phyloP scores from a whole-genome alignment of 2,329 filamentous ascomycete species.

The Monilinia aucupariae region DNA sequence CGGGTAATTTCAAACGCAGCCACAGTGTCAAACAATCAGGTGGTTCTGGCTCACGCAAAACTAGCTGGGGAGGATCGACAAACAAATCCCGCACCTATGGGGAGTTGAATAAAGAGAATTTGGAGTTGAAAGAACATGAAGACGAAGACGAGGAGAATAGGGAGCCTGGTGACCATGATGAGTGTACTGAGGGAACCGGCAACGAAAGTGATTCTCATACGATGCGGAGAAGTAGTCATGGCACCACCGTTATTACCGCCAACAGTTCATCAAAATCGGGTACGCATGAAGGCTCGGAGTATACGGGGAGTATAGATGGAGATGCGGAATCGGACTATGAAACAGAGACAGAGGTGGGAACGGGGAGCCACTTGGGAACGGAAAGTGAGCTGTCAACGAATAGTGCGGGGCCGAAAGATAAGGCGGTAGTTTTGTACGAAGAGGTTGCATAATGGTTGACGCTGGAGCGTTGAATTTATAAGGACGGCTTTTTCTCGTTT shows the following conservation, averaged over 20 bases:
- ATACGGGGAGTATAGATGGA: slow-evolving; percentile 31
- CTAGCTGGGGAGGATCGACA: slow-evolving; percentile 58
- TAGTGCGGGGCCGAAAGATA: slow-evolving; percentile 14
- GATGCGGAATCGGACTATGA: slow-evolving; percentile 20
- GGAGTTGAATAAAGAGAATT: slow-evolving; percentile 58
- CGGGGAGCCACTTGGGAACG: slow-evolving; percentile 18
- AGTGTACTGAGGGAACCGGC: slow-evolving; percentile 19
- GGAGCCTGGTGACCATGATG: background rate
- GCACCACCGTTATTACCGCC: slow-evolving; percentile 30
- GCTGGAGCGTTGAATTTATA: slow-evolving; percentile 20
- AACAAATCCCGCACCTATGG: slow-evolving; percentile 37
- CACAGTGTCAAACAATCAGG: slow-evolving; percentile 67
- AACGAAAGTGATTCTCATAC: slow-evolving; percentile 29
- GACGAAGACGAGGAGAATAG: slow-evolving; percentile 39
- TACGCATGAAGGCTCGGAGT: slow-evolving; percentile 32
- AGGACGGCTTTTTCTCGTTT: slow-evolving; percentile 6
- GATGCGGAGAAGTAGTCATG: slow-evolving; percentile 33
- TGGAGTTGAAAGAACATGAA: slow-evolving; percentile 56
- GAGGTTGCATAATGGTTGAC: slow-evolving; percentile 19
- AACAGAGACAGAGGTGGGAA: slow-evolving; percentile 25
- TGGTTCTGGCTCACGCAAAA: slow-evolving; percentile 52
- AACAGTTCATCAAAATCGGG: slow-evolving; percentile 24
- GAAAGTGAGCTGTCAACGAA: slow-evolving; percentile 13
- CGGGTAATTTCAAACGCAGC: slow-evolving; percentile 64
- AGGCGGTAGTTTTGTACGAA: slow-evolving; percentile 26